phyloP scores from a whole-genome alignment of 2,329 filamentous ascomycete genomes.

The Penicillium sp. region DNA sequence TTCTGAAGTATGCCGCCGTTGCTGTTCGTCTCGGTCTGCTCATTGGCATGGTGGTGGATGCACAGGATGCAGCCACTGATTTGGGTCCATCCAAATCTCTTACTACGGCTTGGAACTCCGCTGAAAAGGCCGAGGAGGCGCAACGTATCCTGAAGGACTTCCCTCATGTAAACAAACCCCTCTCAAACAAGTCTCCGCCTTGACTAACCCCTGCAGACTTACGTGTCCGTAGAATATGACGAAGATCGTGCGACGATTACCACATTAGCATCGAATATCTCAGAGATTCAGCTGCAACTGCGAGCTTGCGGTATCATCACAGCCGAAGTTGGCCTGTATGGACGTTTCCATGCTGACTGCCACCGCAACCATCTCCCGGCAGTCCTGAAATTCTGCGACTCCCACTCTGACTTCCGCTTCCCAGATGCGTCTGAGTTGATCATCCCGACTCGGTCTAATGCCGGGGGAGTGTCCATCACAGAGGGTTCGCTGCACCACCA shows the following conservation, averaged over 20 bases:
- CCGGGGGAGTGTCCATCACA: background rate
- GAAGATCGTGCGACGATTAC: conserved; percentile 13
- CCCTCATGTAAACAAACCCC: background rate
- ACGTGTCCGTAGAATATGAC: conserved; percentile 25
- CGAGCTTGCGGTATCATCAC: background rate
- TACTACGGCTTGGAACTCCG: background rate
- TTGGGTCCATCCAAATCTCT: background rate
- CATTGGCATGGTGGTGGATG: background rate
- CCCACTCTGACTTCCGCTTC: background rate
- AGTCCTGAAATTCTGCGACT: background rate
- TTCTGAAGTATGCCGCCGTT: background rate
- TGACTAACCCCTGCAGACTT: background rate
- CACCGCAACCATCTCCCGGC: background rate
- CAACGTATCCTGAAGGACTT: background rate
- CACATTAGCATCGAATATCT: conserved; percentile 15
- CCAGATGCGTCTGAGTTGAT: background rate
- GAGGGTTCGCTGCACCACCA: background rate
- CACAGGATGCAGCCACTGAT: background rate
- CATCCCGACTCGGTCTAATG: background rate
- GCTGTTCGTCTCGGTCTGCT: background rate
- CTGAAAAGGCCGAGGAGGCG: background rate
- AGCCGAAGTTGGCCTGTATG: background rate
- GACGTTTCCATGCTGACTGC: background rate
- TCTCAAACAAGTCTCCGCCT: background rate
- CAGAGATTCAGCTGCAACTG: background rate